Conservation (phyloP, 495 filamentous ascomycete species). For the Cenococcum geophilum region DNA sequence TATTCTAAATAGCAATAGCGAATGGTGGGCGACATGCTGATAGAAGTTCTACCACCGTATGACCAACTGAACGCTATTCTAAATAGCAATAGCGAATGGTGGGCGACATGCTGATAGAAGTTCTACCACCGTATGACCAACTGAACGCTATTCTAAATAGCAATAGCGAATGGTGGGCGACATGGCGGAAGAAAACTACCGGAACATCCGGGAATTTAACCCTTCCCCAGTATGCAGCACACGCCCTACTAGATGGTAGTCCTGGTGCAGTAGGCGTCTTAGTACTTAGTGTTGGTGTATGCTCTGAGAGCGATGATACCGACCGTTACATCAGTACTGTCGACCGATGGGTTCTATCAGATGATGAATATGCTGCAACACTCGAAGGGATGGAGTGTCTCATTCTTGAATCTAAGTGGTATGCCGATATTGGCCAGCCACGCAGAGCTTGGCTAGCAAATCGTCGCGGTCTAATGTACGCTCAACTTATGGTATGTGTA, state of each 20-base stretch:
- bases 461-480: conserved; percentile 46
- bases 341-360: conserved; percentile 42
- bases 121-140: conserved; percentile 26
- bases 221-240: conserved; percentile 22
- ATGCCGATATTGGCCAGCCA: conserved; percentile 47
- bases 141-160: conserved; percentile 17
- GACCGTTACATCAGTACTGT: conserved; percentile 38
- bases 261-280: conserved; percentile 31
- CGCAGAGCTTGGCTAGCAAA: conserved; percentile 47
- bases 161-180: conserved; percentile 31
- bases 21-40: conserved; percentile 31
- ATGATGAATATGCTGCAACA: conserved; percentile 47
- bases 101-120: conserved; percentile 20
- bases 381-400: conserved; percentile 49
- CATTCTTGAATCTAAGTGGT: conserved; percentile 43
- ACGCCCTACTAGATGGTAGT: conserved; percentile 24
- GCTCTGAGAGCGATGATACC: conserved; percentile 21
- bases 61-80: conserved; percentile 23
- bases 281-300: conserved; percentile 28
- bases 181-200: conserved; percentile 28
- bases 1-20: conserved; percentile 22
- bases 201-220: conserved; percentile 20
- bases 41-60: conserved; percentile 23
- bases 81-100: conserved; percentile 28
- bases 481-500: conserved; percentile 40